A percentile compares a stretch with the other conserved stretches of the same genome.
These are phyloP conservation scores for Vitis amurensis DNA, from an alignment of 164 flowering plant species.

Conservation along the genomic window DNA sequence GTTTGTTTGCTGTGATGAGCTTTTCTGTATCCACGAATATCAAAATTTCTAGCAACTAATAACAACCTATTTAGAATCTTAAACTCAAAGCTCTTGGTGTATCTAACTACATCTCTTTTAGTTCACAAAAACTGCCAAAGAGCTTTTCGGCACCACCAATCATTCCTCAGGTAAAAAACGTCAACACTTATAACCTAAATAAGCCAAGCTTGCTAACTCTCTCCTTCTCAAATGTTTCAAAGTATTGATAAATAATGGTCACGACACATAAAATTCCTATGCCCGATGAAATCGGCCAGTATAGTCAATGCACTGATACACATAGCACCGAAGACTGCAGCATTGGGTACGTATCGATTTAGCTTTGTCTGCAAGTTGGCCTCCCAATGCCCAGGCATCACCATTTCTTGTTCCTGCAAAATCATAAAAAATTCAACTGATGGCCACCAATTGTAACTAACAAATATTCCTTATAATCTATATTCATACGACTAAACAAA, in stretches of 20 bases:
- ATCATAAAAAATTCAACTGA: background rate
- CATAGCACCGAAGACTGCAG: constrained; percentile 76
- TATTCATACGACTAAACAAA: no score
- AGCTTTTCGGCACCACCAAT: constrained; percentile 7
- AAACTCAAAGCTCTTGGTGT: constrained; percentile 4
- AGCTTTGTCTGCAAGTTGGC: constrained; percentile 66
- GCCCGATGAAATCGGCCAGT: constrained; percentile 74
- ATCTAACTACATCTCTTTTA: no score
- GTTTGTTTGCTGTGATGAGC: background rate
- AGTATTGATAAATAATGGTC: constrained; percentile 70
- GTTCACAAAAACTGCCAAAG: no score
- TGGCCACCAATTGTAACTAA: no score
- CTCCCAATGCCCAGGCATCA: constrained; percentile 75
- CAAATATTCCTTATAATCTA: no score
- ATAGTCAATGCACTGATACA: constrained; percentile 77
- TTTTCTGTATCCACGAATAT: no score
- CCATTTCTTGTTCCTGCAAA: constrained; percentile 72
- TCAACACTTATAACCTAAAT: constrained; percentile 40
- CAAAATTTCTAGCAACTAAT: background rate
- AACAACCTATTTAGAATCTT: background rate
- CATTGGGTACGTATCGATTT: constrained; percentile 72
- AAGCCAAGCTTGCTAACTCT: constrained; percentile 68
- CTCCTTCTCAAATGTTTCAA: constrained; percentile 77
- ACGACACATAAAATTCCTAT: constrained; percentile 71
- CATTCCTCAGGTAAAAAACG: background rate